Conservation (phyloP, 2,329 filamentous ascomycete genomes). For the Cordyceps farinosa region DNA sequence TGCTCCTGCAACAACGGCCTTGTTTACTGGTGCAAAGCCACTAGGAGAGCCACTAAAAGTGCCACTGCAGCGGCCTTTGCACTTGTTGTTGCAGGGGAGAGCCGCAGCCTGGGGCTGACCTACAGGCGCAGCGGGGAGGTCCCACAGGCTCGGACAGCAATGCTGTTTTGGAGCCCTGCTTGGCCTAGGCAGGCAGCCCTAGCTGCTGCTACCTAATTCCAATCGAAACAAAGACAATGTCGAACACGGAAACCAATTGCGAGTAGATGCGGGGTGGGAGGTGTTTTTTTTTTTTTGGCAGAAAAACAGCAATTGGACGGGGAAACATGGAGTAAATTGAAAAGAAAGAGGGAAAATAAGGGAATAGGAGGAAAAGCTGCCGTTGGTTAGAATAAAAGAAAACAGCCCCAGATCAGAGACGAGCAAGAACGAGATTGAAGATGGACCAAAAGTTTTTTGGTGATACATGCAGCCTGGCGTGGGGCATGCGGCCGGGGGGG, state of each 20-base stretch:
- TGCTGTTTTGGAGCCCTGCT: slow-evolving; percentile 4
- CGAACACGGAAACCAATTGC: neutral
- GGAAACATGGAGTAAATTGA: too few species aligned
- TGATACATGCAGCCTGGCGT: neutral
- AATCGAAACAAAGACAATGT: neutral
- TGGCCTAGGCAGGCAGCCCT: neutral
- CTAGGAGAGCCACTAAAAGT: too few species aligned
- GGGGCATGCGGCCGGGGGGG: neutral
- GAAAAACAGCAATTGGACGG: too few species aligned
- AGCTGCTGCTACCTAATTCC: too few species aligned
- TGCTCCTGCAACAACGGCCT: too few species aligned
- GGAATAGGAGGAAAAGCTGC: too few species aligned
- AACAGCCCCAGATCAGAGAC: too few species aligned
- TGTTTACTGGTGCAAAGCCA: too few species aligned
- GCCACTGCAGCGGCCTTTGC: neutral
- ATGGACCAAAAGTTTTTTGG: neutral
- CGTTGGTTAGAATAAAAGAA: too few species aligned
- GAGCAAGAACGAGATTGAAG: too few species aligned
- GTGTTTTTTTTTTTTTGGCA: too few species aligned
- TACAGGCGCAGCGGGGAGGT: neutral
- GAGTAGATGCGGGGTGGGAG: neutral
- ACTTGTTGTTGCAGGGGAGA: neutral
- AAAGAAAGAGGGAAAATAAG: too few species aligned
- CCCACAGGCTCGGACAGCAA: slow-evolving; percentile 1
- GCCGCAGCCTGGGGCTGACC: neutral